These are phyloP conservation scores for Coffea eugenioides DNA, from an alignment of 257 asterid species.

Conservation along the genomic window DNA sequence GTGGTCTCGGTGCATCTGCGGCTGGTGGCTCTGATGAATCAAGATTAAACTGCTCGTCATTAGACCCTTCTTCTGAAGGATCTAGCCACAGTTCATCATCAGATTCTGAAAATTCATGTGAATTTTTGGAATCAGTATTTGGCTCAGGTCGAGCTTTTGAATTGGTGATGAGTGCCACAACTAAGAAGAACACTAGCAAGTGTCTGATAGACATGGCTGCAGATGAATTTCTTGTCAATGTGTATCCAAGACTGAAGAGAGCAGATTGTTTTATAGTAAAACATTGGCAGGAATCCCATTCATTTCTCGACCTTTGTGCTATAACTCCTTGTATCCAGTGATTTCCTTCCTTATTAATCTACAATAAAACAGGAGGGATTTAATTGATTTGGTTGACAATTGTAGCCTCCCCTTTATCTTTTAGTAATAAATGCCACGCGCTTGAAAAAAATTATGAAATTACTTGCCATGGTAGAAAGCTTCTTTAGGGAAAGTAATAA, in stretches of 20 bases:
- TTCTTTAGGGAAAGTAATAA: not conserved
- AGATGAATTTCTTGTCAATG: not conserved
- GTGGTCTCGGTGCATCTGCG: not conserved
- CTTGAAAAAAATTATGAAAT: not conserved
- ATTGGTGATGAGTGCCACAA: not conserved
- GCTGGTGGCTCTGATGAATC: not conserved
- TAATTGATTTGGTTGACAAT: not conserved
- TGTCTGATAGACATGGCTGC: not conserved
- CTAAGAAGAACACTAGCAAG: not conserved
- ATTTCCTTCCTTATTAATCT: not conserved
- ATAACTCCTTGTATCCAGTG: not conserved
- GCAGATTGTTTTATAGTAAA: not conserved
- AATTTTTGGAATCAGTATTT: not conserved
- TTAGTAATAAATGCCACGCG: not conserved
- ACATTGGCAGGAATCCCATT: not conserved
- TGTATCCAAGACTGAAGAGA: not conserved
- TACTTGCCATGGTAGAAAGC: not conserved
- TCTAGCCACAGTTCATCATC: not conserved
- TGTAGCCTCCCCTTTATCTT: not conserved
- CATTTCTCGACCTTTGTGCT: not conserved
- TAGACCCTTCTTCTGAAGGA: not conserved
- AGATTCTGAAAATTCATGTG: not conserved
- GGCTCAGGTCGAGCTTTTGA: constrained; percentile 16
- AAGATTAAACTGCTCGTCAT: not conserved
- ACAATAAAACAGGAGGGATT: not conserved